These are phyloP conservation scores for Diutina ranongensis DNA, from an alignment of 1,139 yeast genomes.

Conservation along the genomic window DNA sequence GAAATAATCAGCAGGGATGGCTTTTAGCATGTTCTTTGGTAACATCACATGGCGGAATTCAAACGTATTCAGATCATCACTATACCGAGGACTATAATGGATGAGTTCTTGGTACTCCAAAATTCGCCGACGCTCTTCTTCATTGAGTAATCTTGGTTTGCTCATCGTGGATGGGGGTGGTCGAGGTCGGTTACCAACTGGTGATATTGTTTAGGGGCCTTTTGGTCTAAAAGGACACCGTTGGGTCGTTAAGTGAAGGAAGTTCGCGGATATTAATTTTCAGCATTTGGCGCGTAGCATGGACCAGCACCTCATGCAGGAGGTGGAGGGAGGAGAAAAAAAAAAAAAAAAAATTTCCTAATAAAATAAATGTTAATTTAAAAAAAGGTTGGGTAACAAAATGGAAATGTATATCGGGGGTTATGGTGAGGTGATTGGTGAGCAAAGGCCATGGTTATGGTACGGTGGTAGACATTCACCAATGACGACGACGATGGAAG, in stretches of 20 bases:
- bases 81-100: conserved; percentile 86
- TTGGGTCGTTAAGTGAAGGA: neutral
- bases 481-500: too few species aligned
- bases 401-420: neutral
- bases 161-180: too few species aligned
- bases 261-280: neutral
- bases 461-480: neutral
- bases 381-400: neutral
- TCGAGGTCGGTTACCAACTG: too few species aligned
- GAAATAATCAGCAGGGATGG: conserved; percentile 92
- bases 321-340: too few species aligned
- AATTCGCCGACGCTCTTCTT: conserved; percentile 74
- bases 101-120: conserved; percentile 89
- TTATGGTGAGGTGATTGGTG: neutral
- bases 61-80: conserved; percentile 58
- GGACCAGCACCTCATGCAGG: neutral
- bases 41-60: conserved; percentile 91
- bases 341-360: neutral
- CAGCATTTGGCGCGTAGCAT: neutral
- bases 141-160: conserved; percentile 61
- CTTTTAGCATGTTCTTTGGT: conserved; percentile 92
- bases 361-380: too few species aligned
- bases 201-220: too few species aligned
- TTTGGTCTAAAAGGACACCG: neutral
- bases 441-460: neutral